phyloP scores from a whole-genome alignment of 2,329 filamentous ascomycete species.

The Raffaelea ambrosiae region DNA sequence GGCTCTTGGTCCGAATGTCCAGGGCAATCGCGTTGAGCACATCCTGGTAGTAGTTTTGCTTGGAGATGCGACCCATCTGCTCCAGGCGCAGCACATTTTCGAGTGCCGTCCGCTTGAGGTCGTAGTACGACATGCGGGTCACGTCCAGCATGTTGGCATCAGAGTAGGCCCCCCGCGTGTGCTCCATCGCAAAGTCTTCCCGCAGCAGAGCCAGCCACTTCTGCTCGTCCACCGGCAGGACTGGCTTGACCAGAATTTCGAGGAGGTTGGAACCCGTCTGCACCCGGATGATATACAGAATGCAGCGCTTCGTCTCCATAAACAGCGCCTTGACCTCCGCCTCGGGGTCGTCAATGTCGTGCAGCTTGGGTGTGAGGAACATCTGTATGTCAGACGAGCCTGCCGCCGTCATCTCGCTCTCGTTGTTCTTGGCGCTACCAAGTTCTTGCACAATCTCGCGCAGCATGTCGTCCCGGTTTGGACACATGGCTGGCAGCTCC shows the following conservation, averaged over 20 bases:
- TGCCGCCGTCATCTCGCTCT: conserved; percentile 82
- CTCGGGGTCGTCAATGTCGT: conserved; percentile 86
- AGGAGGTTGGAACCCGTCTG: conserved; percentile 89
- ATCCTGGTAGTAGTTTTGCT: conserved; percentile 90
- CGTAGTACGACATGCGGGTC: conserved; percentile 78
- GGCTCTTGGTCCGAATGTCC: conserved; percentile 95
- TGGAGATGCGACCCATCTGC: conserved; percentile 77
- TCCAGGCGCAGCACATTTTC: conserved; percentile 92
- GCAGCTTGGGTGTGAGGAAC: conserved; percentile 81
- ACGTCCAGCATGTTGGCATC: conserved; percentile 83
- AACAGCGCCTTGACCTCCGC: conserved; percentile 86
- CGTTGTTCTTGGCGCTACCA: conserved; percentile 92
- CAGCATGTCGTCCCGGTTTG: conserved; percentile 74
- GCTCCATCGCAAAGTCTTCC: conserved; percentile 69
- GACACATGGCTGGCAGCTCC: conserved; percentile 70
- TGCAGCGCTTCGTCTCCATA: conserved; percentile 96
- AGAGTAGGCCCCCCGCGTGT: conserved; percentile 78
- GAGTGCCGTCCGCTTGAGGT: conserved; percentile 85
- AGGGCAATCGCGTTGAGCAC: conserved; percentile 95
- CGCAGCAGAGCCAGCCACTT: conserved; percentile 75
- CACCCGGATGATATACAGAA: conserved; percentile 94
- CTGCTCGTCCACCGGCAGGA: conserved; percentile 76
- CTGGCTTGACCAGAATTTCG: conserved; percentile 88
- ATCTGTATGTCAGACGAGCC: conserved; percentile 84
- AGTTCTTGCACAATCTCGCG: conserved; percentile 89